A percentile compares a stretch with the other conserved stretches of the same genome.
Conservation (phyloP, 1,284 basidiomycete species). For the Cutaneotrichosporon sp. region DNA sequence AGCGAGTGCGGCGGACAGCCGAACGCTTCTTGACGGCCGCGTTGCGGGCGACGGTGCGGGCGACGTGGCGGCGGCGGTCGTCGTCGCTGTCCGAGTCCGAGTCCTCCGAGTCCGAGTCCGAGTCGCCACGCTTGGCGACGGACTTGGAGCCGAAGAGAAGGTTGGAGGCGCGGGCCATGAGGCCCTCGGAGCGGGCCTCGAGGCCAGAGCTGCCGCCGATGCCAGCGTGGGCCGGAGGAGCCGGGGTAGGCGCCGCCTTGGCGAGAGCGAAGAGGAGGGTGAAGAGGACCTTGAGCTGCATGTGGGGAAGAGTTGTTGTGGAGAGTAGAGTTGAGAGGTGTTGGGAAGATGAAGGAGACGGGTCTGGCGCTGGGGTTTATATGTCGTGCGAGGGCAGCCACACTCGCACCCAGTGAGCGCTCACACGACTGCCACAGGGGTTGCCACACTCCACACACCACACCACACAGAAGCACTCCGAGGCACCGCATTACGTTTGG, state of each 20-base stretch:
- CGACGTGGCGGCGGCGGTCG: neutral
- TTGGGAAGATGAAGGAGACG: no score
- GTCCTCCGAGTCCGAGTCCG: neutral
- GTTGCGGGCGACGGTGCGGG: neutral
- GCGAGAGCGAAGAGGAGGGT: conserved; percentile 1
- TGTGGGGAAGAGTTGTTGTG: neutral
- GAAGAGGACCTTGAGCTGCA: neutral
- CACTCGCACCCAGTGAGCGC: no score
- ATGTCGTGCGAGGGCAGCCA: no score
- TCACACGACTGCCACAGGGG: no score
- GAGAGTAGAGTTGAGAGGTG: no score
- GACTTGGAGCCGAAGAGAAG: neutral
- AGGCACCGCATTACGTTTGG: no score
- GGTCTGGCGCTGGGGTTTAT: no score
- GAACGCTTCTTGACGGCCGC: neutral
- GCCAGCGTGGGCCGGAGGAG: neutral
- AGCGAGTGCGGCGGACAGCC: neutral
- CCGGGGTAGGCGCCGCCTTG: neutral
- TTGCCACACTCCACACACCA: no score
- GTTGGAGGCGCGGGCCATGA: neutral
- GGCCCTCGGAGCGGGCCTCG: neutral
- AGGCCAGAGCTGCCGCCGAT: neutral
- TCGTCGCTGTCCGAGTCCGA: no score
- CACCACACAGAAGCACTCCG: no score
- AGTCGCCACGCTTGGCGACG: neutral